Conservation (phyloP, 139 green algal genomes). For the Micractinium sp. region DNA sequence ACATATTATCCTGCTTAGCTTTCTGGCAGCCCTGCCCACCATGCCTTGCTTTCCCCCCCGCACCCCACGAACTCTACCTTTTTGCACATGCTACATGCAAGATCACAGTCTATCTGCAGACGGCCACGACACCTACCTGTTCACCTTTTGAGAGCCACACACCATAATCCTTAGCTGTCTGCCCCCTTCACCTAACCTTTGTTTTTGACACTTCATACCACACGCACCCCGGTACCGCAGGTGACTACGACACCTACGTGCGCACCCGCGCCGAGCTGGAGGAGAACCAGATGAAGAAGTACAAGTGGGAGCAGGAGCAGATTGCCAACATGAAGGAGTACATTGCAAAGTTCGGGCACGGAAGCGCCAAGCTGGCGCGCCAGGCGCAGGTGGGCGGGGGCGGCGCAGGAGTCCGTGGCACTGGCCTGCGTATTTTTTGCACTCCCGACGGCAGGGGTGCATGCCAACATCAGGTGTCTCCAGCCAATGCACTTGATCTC, state of each 20-base stretch:
- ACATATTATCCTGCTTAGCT: background rate
- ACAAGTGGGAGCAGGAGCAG: slow-evolving; percentile 78
- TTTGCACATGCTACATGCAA: no score
- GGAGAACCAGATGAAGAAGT: slow-evolving; percentile 97
- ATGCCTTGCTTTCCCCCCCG: no score
- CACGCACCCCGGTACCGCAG: slow-evolving; percentile 27
- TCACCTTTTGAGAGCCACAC: background rate
- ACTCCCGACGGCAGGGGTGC: no score
- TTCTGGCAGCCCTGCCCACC: background rate
- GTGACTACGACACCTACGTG: slow-evolving; percentile 92
- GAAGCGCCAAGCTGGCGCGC: slow-evolving; percentile 88
- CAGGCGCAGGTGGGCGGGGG: slow-evolving; percentile 82
- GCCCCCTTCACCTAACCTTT: background rate
- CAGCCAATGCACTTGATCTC: no score
- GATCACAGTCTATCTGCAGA: no score
- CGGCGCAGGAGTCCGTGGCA: no score
- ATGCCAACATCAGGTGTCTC: no score
- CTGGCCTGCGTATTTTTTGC: no score
- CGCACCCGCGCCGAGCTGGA: slow-evolving; percentile 88
- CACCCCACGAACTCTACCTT: no score
- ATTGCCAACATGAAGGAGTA: slow-evolving; percentile 88
- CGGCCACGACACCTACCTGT: background rate
- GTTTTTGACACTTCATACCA: background rate
- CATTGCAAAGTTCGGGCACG: slow-evolving; percentile 91
- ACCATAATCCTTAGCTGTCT: background rate